These are phyloP conservation scores for Kwoniella newhampshirensis DNA, from an alignment of 768 basidiomycete species.

Conservation along the genomic window DNA sequence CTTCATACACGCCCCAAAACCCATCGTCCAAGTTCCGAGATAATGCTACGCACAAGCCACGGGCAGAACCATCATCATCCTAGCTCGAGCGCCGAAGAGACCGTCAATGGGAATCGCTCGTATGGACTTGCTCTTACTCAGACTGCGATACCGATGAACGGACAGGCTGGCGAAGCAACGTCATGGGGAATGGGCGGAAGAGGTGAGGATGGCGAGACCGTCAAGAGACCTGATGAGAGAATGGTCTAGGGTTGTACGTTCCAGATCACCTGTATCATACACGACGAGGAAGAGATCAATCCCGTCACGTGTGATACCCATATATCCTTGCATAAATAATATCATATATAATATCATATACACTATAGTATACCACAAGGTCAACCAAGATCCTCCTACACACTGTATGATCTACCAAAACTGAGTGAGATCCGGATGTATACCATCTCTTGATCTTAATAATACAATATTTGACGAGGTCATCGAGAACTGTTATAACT, in stretches of 20 bases:
- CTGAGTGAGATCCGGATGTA: conserved; percentile 52
- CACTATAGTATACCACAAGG: too few relatives aligned
- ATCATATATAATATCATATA: too few relatives aligned
- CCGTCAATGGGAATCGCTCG: conserved; percentile 2
- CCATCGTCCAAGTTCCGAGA: conserved; percentile 11
- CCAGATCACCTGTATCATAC: too few relatives aligned
- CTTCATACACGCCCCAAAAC: conserved; percentile 11
- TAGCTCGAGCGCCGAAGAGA: conserved; percentile 3
- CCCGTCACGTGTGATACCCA: too few relatives aligned
- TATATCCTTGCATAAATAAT: too few relatives aligned
- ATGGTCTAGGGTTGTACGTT: background rate
- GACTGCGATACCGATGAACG: too few relatives aligned
- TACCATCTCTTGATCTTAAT: conserved; percentile 46
- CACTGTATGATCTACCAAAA: conserved; percentile 42
- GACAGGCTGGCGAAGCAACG: background rate
- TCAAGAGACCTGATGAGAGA: conserved; percentile 12
- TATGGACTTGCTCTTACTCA: too few relatives aligned
- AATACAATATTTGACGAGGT: conserved; percentile 49
- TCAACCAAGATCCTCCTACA: too few relatives aligned
- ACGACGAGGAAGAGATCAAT: too few relatives aligned
- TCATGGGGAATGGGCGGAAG: background rate
- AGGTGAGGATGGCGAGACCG: conserved; percentile 15
- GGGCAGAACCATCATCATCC: conserved; percentile 9
- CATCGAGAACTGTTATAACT: conserved; percentile 46
- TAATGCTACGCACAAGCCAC: conserved; percentile 1